phyloP scores from a whole-genome alignment of 139 green algal genomes.

The Klebsormidium nitens region DNA sequence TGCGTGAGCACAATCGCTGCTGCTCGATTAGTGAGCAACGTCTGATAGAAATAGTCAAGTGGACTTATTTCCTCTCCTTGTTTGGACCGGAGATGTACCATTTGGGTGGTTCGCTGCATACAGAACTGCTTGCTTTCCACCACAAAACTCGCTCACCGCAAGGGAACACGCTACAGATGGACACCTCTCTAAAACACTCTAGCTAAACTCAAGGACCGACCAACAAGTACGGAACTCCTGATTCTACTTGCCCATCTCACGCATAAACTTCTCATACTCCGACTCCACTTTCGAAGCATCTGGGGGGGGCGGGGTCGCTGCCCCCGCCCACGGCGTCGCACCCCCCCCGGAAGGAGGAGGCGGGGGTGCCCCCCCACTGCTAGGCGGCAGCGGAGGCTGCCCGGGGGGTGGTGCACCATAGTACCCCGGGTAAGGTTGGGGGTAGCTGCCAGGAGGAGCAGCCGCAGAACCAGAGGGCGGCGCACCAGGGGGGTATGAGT shows the following conservation, averaged over 20 bases:
- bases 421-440: background rate
- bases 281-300: constrained; percentile 17
- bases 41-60: no score
- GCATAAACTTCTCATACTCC: constrained; percentile 41
- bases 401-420: background rate
- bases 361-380: background rate
- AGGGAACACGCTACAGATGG: no score
- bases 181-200: no score
- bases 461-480: background rate
- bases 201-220: no score
- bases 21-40: no score
- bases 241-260: constrained; percentile 24
- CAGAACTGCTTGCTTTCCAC: no score
- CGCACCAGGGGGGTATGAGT: background rate
- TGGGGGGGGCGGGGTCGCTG: background rate
- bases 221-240: no score
- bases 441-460: constrained; percentile 3
- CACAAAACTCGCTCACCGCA: no score
- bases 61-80: no score
- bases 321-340: constrained; percentile 12
- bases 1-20: no score
- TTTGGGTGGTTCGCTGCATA: no score
- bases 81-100: no score
- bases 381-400: background rate
- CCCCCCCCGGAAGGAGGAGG: background rate